Base-by-base conservation (phyloP, 2,329 filamentous ascomycete genomes). In the Nannizziopsis arthrosporioides region DNA sequence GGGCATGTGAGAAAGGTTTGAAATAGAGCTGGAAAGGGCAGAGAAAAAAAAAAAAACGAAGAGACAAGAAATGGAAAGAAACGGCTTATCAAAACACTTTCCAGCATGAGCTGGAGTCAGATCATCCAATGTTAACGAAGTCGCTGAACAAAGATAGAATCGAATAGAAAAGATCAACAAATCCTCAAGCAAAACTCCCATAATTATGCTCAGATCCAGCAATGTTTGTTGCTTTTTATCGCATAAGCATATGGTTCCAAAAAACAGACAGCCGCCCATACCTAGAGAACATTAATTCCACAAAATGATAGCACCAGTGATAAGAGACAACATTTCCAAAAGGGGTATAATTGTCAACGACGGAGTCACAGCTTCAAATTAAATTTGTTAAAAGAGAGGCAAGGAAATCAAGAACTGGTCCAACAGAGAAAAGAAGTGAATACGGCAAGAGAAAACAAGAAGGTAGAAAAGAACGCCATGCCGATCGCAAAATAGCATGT, bases 201-300 rank as follows among this genome's bases (percentile, higher is more conserved):
- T 38, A n/a, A 37, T 14, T 40, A 35, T 48, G 35, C 34, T 38
- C 34, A 27, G 15, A 31, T 38, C 32, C 46, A 38, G 39, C 46
- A 47, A 42, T 41, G n/a, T 37, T 47, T 22, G 46, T 39, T 48
- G 34, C 46, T 44, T 48, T 48, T 48, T 43, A 40, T 37, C 27
- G 30, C 42, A 42, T 15, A 42, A 30, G n/a, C 32, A 30, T 27
- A 30, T 30, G 32, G 32, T 22, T 3, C n/a, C 12, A 15, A 42
- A 42, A 39, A 37, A n/a, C 32, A 48, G 40, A 14, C 9, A 48
- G 40, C 46, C 46, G 34, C 46, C 46, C 40, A 48, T 44, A 42
- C 19, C 19, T 22, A 48, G 43, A 48, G 22, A 30, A 42, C 18
- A 42, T 39, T 18, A 32, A 48, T 42, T 42, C 38, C 32, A 44